A percentile compares a stretch with the other conserved stretches of the same genome.
These are phyloP conservation scores for Capillidium heterosporum DNA, from an alignment of 371 early-diverging fungal genomes.

Conservation along the genomic window DNA sequence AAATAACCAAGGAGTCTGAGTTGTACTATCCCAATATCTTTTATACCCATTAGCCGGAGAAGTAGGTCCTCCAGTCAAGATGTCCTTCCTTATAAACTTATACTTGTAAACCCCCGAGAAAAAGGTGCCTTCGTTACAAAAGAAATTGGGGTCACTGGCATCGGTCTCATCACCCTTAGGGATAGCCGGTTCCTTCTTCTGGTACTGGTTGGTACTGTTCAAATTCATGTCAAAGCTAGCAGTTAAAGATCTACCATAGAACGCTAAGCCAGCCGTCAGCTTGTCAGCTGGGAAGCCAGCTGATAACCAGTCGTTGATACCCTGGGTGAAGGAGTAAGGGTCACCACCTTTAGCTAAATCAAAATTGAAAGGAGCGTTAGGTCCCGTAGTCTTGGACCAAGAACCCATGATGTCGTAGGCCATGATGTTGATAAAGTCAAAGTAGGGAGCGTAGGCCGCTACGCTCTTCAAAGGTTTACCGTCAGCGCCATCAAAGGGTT, in stretches of 20 bases:
- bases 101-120: slow-evolving; percentile 50
- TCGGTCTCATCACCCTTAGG: slow-evolving; percentile 27
- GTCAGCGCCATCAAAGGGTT: slow-evolving; percentile 33
- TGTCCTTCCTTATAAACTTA: slow-evolving; percentile 38
- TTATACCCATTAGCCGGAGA: slow-evolving; percentile 21
- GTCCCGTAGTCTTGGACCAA: slow-evolving; percentile 30
- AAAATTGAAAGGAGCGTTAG: slow-evolving; percentile 38
- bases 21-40: slow-evolving; percentile 34
- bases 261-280: slow-evolving; percentile 34
- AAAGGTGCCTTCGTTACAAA: slow-evolving; percentile 23
- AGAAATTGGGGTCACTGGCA: slow-evolving; percentile 14
- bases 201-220: slow-evolving; percentile 7
- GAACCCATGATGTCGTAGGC: slow-evolving; percentile 23
- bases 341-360: slow-evolving; percentile 6
- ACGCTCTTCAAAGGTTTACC: slow-evolving; percentile 34
- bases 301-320: slow-evolving; percentile 24
- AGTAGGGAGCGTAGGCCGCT: slow-evolving; percentile 25
- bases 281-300: slow-evolving; percentile 39
- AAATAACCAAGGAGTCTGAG: slow-evolving; percentile 54
- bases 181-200: slow-evolving; percentile 5
- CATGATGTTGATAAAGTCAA: slow-evolving; percentile 41
- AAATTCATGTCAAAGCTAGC: slow-evolving; percentile 11
- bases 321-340: slow-evolving; percentile 10
- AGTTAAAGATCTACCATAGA: slow-evolving; percentile 32
- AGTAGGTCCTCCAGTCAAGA: slow-evolving; percentile 19